Base-by-base conservation (phyloP, 2,329 filamentous ascomycete species). In the Arthrobotrys pseudoclavata region DNA sequence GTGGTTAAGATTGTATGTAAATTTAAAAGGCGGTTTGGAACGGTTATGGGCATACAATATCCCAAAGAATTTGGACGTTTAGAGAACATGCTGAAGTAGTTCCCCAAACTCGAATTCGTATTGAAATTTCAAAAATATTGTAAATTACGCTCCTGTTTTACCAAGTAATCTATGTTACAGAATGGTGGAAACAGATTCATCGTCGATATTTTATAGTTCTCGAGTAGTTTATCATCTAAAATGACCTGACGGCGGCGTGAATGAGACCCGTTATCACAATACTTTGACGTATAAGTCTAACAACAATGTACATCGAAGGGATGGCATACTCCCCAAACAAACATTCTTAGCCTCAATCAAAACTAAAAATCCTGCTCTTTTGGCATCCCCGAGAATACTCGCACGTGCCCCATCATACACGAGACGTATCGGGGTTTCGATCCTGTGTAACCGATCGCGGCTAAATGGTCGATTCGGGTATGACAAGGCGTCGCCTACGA, bases 381-480 rank as follows among this genome's bases (percentile, higher is more conserved):
- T 67, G 63, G 48, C 47, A 45, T 15, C 29, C 45, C 34, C 29
- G n/a, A 20, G 20, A 15, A 50, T 26, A n/a, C 29, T 15, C 10
- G 47, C 47, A 50, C 42, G 1, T 9, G 20, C 42, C 15, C 13
- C 18, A 26, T 52, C 13, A 15, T 34, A 26, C 1, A 37, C 26
- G 7, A 18, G 29, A n/a, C 45, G 10, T 18, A 26, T 48, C 45
- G 20, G 66, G 66, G 12, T 34, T 42, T 29, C 34, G 40, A 57
- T 57, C 53, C 52, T 69, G 66, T 69, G 66, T 69, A 69, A 69
- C 66, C 66, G 66, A 69, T 55, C 40, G 66, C 66, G 66, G 66
- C 66, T 69, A 69, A 69, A 69, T 60, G 9, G 10, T n/a, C 15
- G 3, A n/a, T 68, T 47, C 63, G 42, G 47, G 20, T 26, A 55